Conservation (phyloP, 2,329 filamentous ascomycete species). For the Diatrype stigma region DNA sequence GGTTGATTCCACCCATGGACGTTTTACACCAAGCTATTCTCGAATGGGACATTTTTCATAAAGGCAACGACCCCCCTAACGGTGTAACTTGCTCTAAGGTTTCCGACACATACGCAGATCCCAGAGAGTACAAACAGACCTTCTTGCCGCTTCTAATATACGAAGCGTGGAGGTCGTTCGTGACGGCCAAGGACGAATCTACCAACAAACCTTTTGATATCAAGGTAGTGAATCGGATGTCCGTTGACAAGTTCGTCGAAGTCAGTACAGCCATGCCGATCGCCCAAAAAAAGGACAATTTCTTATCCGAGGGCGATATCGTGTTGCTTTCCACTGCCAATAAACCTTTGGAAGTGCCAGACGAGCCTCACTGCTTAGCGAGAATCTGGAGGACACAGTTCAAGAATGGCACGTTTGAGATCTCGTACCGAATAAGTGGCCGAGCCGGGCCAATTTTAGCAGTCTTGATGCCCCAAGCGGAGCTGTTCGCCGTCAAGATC, state of each 20-base stretch:
- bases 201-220: slow-evolving; percentile 78
- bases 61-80: slow-evolving; percentile 79
- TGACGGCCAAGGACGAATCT: slow-evolving; percentile 83
- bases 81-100: slow-evolving; percentile 71
- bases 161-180: slow-evolving; percentile 93
- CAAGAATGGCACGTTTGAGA: slow-evolving; percentile 77
- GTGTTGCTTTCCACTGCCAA: slow-evolving; percentile 74
- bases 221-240: slow-evolving; percentile 81
- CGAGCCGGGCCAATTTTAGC: slow-evolving; percentile 57
- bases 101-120: slow-evolving; percentile 71
- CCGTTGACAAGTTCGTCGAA: slow-evolving; percentile 89
- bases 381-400: slow-evolving; percentile 75
- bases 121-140: slow-evolving; percentile 76
- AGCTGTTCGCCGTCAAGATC: slow-evolving; percentile 74
- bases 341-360: slow-evolving; percentile 62
- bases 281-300: slow-evolving; percentile 64
- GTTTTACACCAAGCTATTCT: slow-evolving; percentile 81
- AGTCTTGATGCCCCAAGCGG: slow-evolving; percentile 63
- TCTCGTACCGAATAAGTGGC: slow-evolving; percentile 79
- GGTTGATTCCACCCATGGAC: slow-evolving; percentile 84
- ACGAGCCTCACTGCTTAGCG: slow-evolving; percentile 77
- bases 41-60: slow-evolving; percentile 91
- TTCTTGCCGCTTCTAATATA: slow-evolving; percentile 88
- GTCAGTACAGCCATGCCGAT: slow-evolving; percentile 78
- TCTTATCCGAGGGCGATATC: slow-evolving; percentile 80